Base-by-base conservation (phyloP, 2,329 filamentous ascomycete species). In the Alternaria incomplexa region DNA sequence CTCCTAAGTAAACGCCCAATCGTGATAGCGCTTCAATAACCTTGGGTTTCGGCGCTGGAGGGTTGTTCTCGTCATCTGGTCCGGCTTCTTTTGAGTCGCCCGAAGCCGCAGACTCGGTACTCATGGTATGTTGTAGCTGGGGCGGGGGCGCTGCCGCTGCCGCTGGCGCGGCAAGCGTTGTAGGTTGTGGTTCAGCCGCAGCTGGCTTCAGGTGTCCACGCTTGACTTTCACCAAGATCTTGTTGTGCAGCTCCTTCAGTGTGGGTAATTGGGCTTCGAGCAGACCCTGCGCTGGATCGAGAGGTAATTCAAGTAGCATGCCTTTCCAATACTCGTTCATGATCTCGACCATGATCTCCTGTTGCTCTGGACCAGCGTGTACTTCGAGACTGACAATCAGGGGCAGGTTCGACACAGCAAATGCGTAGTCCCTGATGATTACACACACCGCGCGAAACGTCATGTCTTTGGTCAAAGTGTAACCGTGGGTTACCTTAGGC, bases 331-430 rank as follows among this genome's bases (percentile, higher is more conserved):
- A 91, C 69, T 97, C 89, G 68, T 89, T 89, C 91, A 99, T 97
- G 66, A 98, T 97, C 59, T 92, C 87, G 11, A 97, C 94, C 92
- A 98, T 97, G 54, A 91, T 86, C 67, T 93, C 89, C 79, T 99
- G 96, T 79, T 98, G 95, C 56, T 92, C 88, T 2, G 86, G 83
- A 64, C 90, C 88, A 13, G 93, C 91, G 78, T 98, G 95, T 0
- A 98, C 92, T 80, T 99, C 96, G 6, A 98, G 85, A 77, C 93
- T 97, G 68, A 98, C 88, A 62, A 98, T 96, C 43, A 99, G 83
- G 1, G 96, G 96, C 20, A 97, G 83, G 56, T 91, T 87, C 40
- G 74, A 94, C 7, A 83, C 86, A 26, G 88, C 83, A 72, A 98
- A 98, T 0, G 93, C 94, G 62, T 89, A 88, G 60, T 96, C 89